These are phyloP conservation scores for Skeletonema potamos DNA, from an alignment of 108 stramenopile species.

Conservation along the genomic window DNA sequence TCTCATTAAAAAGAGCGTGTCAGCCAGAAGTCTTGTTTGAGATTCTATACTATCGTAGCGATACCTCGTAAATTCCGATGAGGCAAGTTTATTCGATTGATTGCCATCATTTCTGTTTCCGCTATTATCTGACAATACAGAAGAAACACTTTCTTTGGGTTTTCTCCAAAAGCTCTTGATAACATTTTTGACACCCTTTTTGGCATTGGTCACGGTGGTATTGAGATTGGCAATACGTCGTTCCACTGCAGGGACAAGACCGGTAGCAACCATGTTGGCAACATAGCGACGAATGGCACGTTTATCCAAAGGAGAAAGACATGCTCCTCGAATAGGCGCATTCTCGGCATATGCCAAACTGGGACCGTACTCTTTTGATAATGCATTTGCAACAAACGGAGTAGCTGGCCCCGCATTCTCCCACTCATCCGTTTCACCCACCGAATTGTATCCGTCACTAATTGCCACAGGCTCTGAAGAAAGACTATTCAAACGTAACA, in stretches of 20 bases:
- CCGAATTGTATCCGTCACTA: conserved; percentile 46
- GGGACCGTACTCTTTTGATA: conserved; percentile 12
- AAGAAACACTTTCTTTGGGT: conserved; percentile 58
- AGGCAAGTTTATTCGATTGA: neutral
- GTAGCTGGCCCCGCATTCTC: conserved; percentile 46
- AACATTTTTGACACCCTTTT: conserved; percentile 84
- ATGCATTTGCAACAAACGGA: conserved; percentile 16
- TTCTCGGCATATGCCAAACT: neutral
- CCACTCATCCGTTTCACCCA: conserved; percentile 55
- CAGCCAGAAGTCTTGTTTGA: conserved; percentile 84
- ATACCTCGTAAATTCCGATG: conserved; percentile 44
- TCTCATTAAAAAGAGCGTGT: conserved; percentile 82
- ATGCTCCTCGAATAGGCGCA: conserved; percentile 26
- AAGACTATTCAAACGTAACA: conserved; percentile 70
- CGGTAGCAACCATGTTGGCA: conserved; percentile 51
- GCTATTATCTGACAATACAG: conserved; percentile 5
- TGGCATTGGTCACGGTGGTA: conserved; percentile 75
- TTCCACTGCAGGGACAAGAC: conserved; percentile 74
- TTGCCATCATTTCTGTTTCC: conserved; percentile 11
- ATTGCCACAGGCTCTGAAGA: conserved; percentile 29
- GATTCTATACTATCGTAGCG: conserved; percentile 82
- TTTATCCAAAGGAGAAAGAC: conserved; percentile 66
- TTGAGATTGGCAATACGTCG: conserved; percentile 80
- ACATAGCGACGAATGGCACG: conserved; percentile 68
- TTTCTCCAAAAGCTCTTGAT: conserved; percentile 84